A percentile compares a stretch with the other conserved stretches of the same genome.
Conservation (phyloP, 768 basidiomycete species). For the Mycena vulgaris region DNA sequence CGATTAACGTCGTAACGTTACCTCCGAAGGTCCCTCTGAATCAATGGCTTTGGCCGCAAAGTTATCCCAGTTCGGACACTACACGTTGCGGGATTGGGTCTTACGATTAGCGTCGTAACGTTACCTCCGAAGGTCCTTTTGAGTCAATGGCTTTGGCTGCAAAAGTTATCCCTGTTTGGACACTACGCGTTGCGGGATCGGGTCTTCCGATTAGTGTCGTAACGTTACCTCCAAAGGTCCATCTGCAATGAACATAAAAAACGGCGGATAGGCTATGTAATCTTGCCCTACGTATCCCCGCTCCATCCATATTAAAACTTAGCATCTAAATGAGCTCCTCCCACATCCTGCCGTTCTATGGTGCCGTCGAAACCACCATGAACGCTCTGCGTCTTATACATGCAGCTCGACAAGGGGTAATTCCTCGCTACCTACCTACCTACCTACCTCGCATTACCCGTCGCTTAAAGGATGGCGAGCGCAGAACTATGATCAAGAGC, state of each 20-base stretch:
- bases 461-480: conserved; percentile 87
- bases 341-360: conserved; percentile 75
- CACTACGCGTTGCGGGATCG: too few species aligned
- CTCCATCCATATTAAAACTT: too few species aligned
- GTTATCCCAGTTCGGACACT: conserved; percentile 46
- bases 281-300: too few species aligned
- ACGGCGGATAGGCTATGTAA: too few species aligned
- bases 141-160: too few species aligned
- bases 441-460: conserved; percentile 88
- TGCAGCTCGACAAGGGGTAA: conserved; percentile 83
- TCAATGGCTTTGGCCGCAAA: conserved; percentile 51
- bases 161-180: too few species aligned
- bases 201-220: too few species aligned
- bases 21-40: conserved; percentile 53
- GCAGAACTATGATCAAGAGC: too few species aligned
- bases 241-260: too few species aligned
- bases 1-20: too few species aligned
- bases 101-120: conserved; percentile 58
- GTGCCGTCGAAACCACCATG: conserved; percentile 86
- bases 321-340: conserved; percentile 60
- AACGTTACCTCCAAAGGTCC: too few species aligned
- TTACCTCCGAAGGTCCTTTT: conserved; percentile 59
- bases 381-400: conserved; percentile 90
- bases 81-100: conserved; percentile 53
- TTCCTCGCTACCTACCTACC: too few species aligned